Base-by-base conservation (phyloP, 306 rosid species). In the Prunus mongolica region DNA sequence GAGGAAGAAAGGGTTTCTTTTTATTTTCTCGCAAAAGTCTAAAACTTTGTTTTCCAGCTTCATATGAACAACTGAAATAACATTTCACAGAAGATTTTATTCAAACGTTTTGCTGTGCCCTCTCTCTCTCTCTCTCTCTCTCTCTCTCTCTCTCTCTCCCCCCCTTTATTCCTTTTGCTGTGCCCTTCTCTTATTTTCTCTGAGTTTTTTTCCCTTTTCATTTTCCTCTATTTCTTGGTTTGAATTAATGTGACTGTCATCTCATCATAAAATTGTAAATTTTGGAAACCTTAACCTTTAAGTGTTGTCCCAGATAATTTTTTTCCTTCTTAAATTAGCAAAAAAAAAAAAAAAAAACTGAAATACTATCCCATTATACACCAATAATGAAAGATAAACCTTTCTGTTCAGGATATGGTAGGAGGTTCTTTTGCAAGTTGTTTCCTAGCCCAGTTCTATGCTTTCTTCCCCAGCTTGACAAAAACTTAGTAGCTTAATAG, bases 371-470 rank as follows among this genome's bases (percentile, higher is more conserved):
- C 10, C 18, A 7, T 32, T 9, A 30, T 27, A 25, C 15, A 62
- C 45, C 28, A 12, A 28, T 15, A 19, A 38, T 24, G 38, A 62
- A 62, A 3, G 66, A 27, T 27, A 13, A 27, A 61, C 45, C 24
- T 24, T 41, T 64, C 22, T 25, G 62, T 50, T 46, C 1, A 22
- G 45, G 41, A 16, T 27, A 60, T 27, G 56, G 11, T 77, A 60
- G 4, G 60, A 61, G 62, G 46, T 67, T 38, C 34, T 74, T 75
- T 65, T 10, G 25, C 38, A 9, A 78, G 56, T 46, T n/a, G 34
- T 65, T 60, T 70, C 27, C 3, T 69, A 24, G 71, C 84, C 62
- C 14, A 76, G 79, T 76, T 78, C 7, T 24, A 11, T 44, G 73
- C 61, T 80, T 74, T 78, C 58, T 73, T 79, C 69, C 56, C 34